A percentile compares a stretch with the other conserved stretches of the same genome.
Conservation (phyloP, 495 filamentous ascomycete genomes). For the Neurospora sp. region DNA sequence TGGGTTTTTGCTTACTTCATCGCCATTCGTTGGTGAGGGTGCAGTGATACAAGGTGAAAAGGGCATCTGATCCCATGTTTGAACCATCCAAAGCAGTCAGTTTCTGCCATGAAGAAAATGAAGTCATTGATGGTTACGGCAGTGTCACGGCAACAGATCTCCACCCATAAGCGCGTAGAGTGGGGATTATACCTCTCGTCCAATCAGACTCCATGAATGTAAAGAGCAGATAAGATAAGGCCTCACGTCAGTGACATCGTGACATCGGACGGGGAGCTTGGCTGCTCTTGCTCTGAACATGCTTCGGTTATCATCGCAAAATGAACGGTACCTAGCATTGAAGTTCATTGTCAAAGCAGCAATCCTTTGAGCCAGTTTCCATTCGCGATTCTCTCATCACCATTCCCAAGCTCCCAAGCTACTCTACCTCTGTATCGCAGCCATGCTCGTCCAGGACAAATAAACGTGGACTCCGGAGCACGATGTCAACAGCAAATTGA, state of each 20-base stretch:
- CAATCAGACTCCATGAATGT: not conserved
- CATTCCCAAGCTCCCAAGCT: too few species aligned
- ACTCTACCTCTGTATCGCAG: too few species aligned
- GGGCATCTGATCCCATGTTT: not conserved
- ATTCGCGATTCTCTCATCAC: too few species aligned
- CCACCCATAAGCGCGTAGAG: not conserved
- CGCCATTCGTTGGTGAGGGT: not conserved
- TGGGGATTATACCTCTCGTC: not conserved
- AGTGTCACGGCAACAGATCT: not conserved
- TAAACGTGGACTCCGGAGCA: too few species aligned
- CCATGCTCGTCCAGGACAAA: too few species aligned
- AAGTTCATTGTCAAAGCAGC: too few species aligned
- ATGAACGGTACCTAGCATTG: not conserved
- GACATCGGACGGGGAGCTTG: not conserved
- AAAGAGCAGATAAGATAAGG: not conserved
- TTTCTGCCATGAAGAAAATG: not conserved
- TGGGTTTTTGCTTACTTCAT: not conserved
- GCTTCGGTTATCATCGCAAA: not conserved
- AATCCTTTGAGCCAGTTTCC: too few species aligned
- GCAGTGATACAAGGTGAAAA: not conserved
- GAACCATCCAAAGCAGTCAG: not conserved
- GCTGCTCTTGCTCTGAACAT: not conserved
- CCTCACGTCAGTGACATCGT: not conserved
- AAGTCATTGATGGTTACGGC: not conserved
- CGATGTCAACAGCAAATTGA: too few species aligned